Evolutionary conservation across 2,329 filamentous ascomycete species (phyloP), one percentile per base, ranked within the genome.

Genomic region (Epichloe uncinata): DNA sequence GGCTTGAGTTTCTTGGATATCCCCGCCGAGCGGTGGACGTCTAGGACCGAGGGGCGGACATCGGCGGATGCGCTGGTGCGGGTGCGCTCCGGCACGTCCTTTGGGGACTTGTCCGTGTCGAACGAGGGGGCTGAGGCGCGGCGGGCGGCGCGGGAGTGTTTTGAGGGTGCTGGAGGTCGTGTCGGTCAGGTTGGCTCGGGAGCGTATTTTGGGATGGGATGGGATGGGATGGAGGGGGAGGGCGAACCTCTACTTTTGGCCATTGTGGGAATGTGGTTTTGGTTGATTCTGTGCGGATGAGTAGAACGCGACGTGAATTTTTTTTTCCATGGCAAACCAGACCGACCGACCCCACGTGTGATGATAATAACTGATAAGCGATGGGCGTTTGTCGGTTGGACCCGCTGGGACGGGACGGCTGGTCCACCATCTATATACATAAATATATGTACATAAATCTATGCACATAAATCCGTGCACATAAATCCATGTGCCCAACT

Each of bases 101-200:
- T 84, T 20, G 86, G 72, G 6, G 82, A 84, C 67, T 85, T 85
- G 72, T 87, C 82, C 42, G 78, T 77, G 66, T 85, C 69, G 65
- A 87, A 81, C 59, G 80, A 73, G 26, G 84, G 82, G 4, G 83
- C 85, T 15, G 79, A 79, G 45, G 81, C 85, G 55, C 86, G 81
- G 61, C 85, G 79, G 40, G 84, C 84, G 52, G 84, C 84, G 56
- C 86, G 83, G 48, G 86, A 90, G 69, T 83, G 84, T 51, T 80
- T 66, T 4, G 84, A 86, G 38, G 73, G 72, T 49, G 70, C 81
- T 85, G 61, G 11, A 5, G 5, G 26, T 3, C 9, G 16, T 18
- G 37, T 42, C 11, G 34, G 44, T 45, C 5, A 45, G 38, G 4
- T 16, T 13, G 20, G 20, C 20, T 18, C 11, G 5, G 5, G 15